Evolutionary conservation across 2,329 filamentous ascomycete species (phyloP), one percentile per base, ranked within the genome.

Genomic region (Dactylonectria macrodidyma): DNA sequence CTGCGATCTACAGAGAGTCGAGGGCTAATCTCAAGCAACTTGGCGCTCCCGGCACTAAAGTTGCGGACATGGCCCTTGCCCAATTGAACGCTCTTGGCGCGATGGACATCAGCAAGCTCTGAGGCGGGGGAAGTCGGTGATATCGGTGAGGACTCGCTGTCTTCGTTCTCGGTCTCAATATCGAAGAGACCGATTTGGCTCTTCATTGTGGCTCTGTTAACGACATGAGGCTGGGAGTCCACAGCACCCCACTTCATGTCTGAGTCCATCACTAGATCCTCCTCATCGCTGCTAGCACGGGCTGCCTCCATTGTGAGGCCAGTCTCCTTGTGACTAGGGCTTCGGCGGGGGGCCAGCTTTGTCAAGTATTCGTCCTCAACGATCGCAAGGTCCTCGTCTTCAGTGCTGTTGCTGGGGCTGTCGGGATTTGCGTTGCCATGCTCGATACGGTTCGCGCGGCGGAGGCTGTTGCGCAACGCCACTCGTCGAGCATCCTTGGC

Each of bases 21-120:
- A 24, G 88, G 85, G 22, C 86, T 86, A 54, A 95, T 85, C 57
- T 95, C 90, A 57, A 96, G 82, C 59, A 95, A 81, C 80, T 90
- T 92, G 11, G 93, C 93, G 76, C 92, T 95, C 57, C 93, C 93
- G 51, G 92, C 92, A 76, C 92, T 95, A 75, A 95, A 90, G 70
- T 92, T 92, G 61, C 91, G 87, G 22, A 85, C 88, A 73, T 95
- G 92, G 10, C 87, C 85, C 74, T 86, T 89, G 65, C 89, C 88
- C 57, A 92, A 84, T 68, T 92, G 89, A 65, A 95, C 84, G 79
- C 92, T 95, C 59, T 86, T 91, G 33, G 94, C 93, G 73, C 92
- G 90, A 73, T 90, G 88, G 24, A 86, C 73, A 48, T 83, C 81
- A 26, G 78, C 79, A 69, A 77, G 81, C 73, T 82, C 81, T 11